Base-by-base conservation (phyloP, 805 yeast species). In the Monosporozyma aerobia region DNA sequence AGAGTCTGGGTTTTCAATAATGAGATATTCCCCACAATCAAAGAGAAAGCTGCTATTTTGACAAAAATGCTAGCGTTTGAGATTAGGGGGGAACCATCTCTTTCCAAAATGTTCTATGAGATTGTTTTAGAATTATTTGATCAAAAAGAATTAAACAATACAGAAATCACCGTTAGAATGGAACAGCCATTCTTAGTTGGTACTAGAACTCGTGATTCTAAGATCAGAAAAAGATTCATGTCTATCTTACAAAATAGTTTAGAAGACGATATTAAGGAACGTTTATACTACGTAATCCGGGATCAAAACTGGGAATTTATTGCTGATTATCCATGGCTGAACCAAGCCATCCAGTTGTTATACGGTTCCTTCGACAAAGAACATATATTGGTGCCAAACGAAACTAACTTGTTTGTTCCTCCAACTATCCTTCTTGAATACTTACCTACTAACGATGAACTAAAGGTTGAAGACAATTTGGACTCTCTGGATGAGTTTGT, bases 241-340 rank as follows among this genome's bases (percentile, higher is more conserved):
- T 66, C 77, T 0, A 87, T 94, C 52, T 71, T 94, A 62, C 83
- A 84, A 65, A 78, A 78, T 45, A 86, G 95, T 57, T 72, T 94
- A 55, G 97, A 90, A 55, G 77, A 74, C 49, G 90, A 87, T 58
- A 76, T 90, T 25, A 79, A 80, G 59, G 89, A 87, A 65, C 76
- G 99, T 53, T 72, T 94, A 37, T 82, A 84, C 57, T 95, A 95
- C 60, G 84, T 92, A 8, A 78, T 95, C n/a, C 74, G 92, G 40
- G 98, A 94, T 61, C 99, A 94, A 66, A 92, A 89, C 62, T 94
- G 99, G 99, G 99, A 94, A 64, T 85, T 80, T 58, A 72, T 94
- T 40, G 90, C 95, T 0, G 99, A 94, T 58, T 87, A 86, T 61
- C 87, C 90, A 44, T 94, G 99, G 99, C 70, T 92, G 56, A 89